phyloP scores from a whole-genome alignment of 129 eudicot genomes.

The Oenanthe sinensis region DNA sequence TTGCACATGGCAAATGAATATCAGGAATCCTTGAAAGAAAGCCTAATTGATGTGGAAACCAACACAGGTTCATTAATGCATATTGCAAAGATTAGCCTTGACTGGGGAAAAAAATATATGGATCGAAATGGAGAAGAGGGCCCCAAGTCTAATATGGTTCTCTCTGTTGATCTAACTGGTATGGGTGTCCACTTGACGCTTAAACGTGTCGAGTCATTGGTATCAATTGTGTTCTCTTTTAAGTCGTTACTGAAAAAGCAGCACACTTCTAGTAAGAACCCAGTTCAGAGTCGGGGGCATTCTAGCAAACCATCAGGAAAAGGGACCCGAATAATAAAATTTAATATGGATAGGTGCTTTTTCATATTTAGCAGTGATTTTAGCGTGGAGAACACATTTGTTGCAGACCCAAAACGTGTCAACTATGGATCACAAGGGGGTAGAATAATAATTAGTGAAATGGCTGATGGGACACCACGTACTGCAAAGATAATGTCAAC shows the following conservation, averaged over 20 bases:
- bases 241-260: slow-evolving; percentile 45
- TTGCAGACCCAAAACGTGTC: slow-evolving; percentile 76
- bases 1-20: slow-evolving; percentile 89
- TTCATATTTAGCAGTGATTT: slow-evolving; percentile 51
- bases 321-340: slow-evolving; percentile 57
- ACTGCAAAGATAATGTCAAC: slow-evolving; percentile 75
- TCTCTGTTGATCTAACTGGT: slow-evolving; percentile 74
- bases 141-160: slow-evolving; percentile 40
- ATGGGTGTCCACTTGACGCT: slow-evolving; percentile 77
- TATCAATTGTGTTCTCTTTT: slow-evolving; percentile 57
- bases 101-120: slow-evolving; percentile 76
- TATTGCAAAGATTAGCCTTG: slow-evolving; percentile 70
- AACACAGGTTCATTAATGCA: slow-evolving; percentile 68
- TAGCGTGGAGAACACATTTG: slow-evolving; percentile 56
- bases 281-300: slow-evolving; percentile 42
- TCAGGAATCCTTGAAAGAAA: slow-evolving; percentile 74
- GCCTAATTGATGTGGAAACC: slow-evolving; percentile 75
- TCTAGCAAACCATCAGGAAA: slow-evolving; percentile 64
- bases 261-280: slow-evolving; percentile 44
- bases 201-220: slow-evolving; percentile 74
- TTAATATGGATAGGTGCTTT: slow-evolving; percentile 74
- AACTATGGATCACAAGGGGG: slow-evolving; percentile 99
- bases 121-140: slow-evolving; percentile 57
- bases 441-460: slow-evolving; percentile 49
- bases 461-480: slow-evolving; percentile 74